Evolutionary conservation across 257 asterid species (phyloP).

Genomic region (Thymus mandschuricus): DNA sequence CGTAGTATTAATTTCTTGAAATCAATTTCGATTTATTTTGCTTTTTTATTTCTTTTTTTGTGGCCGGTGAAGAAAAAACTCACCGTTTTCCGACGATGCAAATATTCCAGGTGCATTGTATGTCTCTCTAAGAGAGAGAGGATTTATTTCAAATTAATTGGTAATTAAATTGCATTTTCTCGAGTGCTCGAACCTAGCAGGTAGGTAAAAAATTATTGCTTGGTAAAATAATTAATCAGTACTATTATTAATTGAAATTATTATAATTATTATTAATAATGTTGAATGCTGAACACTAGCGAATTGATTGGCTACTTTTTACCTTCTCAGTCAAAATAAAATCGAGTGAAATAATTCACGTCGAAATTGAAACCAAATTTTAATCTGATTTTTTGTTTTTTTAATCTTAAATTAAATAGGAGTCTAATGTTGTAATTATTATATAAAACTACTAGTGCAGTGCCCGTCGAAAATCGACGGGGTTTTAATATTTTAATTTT

Average conservation of each 20-base stretch:
- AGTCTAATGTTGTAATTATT: too few relatives aligned
- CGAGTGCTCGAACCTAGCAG: background rate
- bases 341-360: background rate
- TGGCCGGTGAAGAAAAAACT: background rate
- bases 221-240: too few relatives aligned
- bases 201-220: too few relatives aligned
- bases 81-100: constrained; percentile 13
- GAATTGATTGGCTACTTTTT: background rate
- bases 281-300: background rate
- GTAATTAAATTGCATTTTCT: constrained; percentile 17
- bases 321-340: background rate
- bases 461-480: too few relatives aligned
- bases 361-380: too few relatives aligned
- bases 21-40: background rate
- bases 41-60: background rate
- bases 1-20: background rate
- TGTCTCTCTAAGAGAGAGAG: constrained; percentile 6
- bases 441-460: too few relatives aligned
- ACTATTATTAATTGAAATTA: too few relatives aligned
- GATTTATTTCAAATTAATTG: constrained; percentile 26
- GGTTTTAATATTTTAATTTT: too few relatives aligned
- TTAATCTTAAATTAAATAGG: too few relatives aligned
- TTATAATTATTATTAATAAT: background rate
- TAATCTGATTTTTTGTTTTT: too few relatives aligned
- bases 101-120: constrained; percentile 42